A percentile compares a stretch with the other conserved stretches of the same genome.
Evolutionary conservation across 352 stramenopile genomes (phyloP).

Genomic region (Halophytophthora batemanensis): DNA sequence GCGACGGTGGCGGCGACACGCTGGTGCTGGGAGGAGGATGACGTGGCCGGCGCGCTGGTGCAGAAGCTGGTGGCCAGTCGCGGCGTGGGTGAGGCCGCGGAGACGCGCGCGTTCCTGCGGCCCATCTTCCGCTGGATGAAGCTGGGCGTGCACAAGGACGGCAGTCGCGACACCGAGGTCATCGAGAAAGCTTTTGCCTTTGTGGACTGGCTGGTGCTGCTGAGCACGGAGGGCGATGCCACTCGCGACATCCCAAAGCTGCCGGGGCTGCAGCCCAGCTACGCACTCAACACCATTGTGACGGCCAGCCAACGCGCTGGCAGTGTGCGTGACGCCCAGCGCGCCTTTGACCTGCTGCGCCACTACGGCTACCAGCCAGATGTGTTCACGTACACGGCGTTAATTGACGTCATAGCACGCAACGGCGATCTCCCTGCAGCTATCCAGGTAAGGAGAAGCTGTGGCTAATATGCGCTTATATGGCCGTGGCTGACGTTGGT

Average conservation of each 20-base stretch:
- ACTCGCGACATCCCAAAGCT: constrained; percentile 37
- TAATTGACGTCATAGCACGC: constrained; percentile 71
- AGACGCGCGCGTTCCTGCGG: constrained; percentile 63
- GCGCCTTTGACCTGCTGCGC: constrained; percentile 53
- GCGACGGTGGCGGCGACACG: not conserved
- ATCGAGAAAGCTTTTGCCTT: constrained; percentile 68
- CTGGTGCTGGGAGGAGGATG: constrained; percentile 31
- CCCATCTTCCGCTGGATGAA: constrained; percentile 80
- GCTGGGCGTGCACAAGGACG: constrained; percentile 54
- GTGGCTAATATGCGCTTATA: not conserved
- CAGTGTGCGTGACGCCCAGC: constrained; percentile 48
- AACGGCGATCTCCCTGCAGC: constrained; percentile 41
- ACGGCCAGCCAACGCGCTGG: constrained; percentile 68
- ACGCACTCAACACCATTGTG: constrained; percentile 78
- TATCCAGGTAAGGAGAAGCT: constrained; percentile 30
- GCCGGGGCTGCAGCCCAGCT: constrained; percentile 50
- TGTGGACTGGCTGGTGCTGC: constrained; percentile 65
- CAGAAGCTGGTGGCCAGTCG: constrained; percentile 15
- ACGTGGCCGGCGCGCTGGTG: constrained; percentile 25
- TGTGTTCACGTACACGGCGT: constrained; percentile 79
- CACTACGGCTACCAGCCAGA: constrained; percentile 59
- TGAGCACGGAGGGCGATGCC: constrained; percentile 43
- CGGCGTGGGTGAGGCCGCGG: constrained; percentile 27
- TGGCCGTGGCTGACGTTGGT: not conserved
- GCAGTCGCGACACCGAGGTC: constrained; percentile 42